Percentiles rank a stretch among this genome's conserved stretches.
Evolutionary conservation across 345 rosid species (phyloP).

Genomic region (Reutealis trisperma): DNA sequence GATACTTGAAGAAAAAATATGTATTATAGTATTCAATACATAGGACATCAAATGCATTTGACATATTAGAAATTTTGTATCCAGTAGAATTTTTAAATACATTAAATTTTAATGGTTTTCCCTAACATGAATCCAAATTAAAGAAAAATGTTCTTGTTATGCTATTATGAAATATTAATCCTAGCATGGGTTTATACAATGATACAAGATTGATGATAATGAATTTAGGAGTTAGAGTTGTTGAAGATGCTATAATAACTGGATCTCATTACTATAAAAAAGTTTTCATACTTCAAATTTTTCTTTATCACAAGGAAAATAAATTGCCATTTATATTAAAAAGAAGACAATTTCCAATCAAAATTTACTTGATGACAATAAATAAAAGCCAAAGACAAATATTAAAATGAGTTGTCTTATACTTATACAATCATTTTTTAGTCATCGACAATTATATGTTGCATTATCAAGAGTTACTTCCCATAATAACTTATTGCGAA

Average conservation of each 20-base stretch:
- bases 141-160: background rate
- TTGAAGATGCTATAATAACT: background rate
- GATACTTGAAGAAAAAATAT: no score
- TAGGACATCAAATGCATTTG: no score
- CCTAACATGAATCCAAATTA: no score
- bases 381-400: no score
- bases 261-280: background rate
- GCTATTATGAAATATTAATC: background rate
- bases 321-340: background rate
- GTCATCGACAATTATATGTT: constrained; percentile 10
- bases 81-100: no score
- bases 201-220: background rate
- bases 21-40: no score
- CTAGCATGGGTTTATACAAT: background rate
- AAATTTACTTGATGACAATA: no score
- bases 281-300: background rate
- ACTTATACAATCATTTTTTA: background rate
- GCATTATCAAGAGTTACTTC: constrained; percentile 3
- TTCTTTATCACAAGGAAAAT: background rate
- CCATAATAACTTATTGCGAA: no score
- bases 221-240: background rate
- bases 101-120: background rate
- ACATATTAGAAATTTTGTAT: no score
- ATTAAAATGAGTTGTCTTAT: background rate
- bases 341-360: background rate